phyloP scores from a whole-genome alignment of 179 eudicot species.

The Heliamphora ciliata region DNA sequence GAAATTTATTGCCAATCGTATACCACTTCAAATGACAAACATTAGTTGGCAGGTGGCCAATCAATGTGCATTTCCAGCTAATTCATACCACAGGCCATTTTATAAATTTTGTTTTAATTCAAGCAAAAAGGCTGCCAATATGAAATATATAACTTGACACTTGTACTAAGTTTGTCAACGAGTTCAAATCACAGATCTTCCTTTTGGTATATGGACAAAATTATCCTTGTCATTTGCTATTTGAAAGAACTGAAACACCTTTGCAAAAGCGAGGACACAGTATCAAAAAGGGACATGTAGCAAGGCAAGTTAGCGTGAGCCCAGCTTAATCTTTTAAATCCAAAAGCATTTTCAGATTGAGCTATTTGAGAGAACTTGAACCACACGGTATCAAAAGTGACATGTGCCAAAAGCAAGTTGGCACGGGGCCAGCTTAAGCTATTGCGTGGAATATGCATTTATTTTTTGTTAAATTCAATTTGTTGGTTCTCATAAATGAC shows the following conservation, averaged over 20 bases:
- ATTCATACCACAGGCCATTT: not conserved
- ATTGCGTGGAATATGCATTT: no score
- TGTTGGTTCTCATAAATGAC: no score
- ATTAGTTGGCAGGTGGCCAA: not conserved
- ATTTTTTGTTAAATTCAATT: no score
- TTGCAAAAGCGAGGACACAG: not conserved
- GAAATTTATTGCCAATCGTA: not conserved
- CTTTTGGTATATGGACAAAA: not conserved
- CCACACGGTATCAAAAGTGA: not conserved
- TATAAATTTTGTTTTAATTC: not conserved
- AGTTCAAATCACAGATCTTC: slow-evolving; percentile 1
- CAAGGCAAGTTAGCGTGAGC: no score
- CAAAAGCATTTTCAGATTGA: not conserved
- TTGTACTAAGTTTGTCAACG: not conserved
- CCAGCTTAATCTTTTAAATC: no score
- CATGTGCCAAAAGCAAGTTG: no score
- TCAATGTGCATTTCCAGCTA: not conserved
- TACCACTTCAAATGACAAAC: not conserved
- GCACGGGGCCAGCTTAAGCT: no score
- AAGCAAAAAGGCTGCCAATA: not conserved
- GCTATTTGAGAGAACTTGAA: not conserved
- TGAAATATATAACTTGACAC: not conserved
- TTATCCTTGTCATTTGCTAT: not conserved
- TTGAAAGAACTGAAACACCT: not conserved
- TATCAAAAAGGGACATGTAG: no score